Base-by-base conservation (phyloP, 345 rosid species). In the Rhodomyrtus tomentosa region DNA sequence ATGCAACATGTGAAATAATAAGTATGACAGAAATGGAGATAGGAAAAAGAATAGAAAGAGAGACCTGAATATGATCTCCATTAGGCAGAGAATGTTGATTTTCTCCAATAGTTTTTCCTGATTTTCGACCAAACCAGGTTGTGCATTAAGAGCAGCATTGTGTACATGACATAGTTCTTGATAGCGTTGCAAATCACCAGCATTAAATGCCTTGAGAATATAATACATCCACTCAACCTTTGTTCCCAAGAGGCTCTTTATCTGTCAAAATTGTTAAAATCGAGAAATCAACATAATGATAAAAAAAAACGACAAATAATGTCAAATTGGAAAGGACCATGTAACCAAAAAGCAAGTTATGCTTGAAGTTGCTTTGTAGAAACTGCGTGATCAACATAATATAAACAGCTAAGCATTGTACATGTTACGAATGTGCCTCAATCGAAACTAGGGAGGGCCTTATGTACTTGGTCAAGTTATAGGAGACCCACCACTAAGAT, bases 51-150 rank as follows among this genome's bases (percentile, higher is more conserved):
- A 48, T 7, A 7, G 56, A 21, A 68, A 68, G 76, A 4, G 9
- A 20, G 81, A 97, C 99, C 99, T 98, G 88, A 98, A 98, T 88
- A 98, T 98, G 84, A 98, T 98, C 89, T 98, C 99, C 91, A 96
- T 98, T 82, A 98, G 91, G 90, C 99, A 95, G 74, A 98, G 99
- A 86, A 98, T 98, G 91, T 98, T 98, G 81, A 98, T 95, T 89
- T 98, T 98, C 86, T 98, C 99, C 92, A 96, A 86, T 24, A 98
- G 90, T 87, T 96, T 95, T 89, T 91, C 91, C 92, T 94, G 94
- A 82, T 98, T 96, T 89, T 94, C 96, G 86, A 98, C 98, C 42
- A 98, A 89, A 55, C 99, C 99, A 68, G 99, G 99, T 83, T 98
- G 99, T 81, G 97, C 93, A 83, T 90, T 93, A 84, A 95, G 89